These are phyloP conservation scores for Cyclotella cryptica DNA, from an alignment of 108 stramenopile genomes.

Conservation along the genomic window DNA sequence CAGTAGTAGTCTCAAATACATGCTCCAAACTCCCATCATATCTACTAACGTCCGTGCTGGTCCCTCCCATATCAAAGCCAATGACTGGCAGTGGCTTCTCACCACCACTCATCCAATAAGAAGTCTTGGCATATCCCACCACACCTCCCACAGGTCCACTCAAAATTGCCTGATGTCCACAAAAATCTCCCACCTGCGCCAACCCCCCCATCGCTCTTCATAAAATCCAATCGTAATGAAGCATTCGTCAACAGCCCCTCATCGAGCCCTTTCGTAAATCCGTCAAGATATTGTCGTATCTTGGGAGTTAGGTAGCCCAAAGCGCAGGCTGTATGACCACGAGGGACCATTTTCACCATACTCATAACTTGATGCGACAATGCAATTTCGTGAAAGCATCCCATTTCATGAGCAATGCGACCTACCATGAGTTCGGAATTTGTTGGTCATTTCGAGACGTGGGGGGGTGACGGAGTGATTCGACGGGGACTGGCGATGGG, in stretches of 20 bases:
- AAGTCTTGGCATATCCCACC: conserved; percentile 98
- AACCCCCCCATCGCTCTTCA: conserved; percentile 99
- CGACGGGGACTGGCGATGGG: conserved; percentile 70
- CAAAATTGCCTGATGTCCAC: conserved; percentile 95
- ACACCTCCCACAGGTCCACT: conserved; percentile 94
- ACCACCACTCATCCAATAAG: conserved; percentile 53
- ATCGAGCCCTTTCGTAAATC: conserved; percentile 93
- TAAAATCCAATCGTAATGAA: conserved; percentile 84
- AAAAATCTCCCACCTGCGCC: conserved; percentile 92
- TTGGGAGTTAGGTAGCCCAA: conserved; percentile 98
- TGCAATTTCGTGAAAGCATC: conserved; percentile 91
- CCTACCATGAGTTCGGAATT: conserved; percentile 90
- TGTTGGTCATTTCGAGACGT: too few species aligned
- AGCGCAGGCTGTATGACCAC: conserved; percentile 94
- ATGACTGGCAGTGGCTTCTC: conserved; percentile 83
- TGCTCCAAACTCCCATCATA: conserved; percentile 91
- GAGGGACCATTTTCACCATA: conserved; percentile 95
- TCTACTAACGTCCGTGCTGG: conserved; percentile 93
- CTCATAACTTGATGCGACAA: conserved; percentile 90
- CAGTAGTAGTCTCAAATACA: conserved; percentile 97
- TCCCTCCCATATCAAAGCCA: conserved; percentile 99
- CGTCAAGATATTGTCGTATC: conserved; percentile 85
- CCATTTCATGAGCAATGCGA: conserved; percentile 80
- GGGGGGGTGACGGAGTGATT: too few species aligned
- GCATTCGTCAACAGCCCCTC: conserved; percentile 66